Evolutionary conservation across 352 stramenopile genomes (phyloP), one percentile per base, ranked within the genome.

Genomic region (Globisporangium cystogenes): DNA sequence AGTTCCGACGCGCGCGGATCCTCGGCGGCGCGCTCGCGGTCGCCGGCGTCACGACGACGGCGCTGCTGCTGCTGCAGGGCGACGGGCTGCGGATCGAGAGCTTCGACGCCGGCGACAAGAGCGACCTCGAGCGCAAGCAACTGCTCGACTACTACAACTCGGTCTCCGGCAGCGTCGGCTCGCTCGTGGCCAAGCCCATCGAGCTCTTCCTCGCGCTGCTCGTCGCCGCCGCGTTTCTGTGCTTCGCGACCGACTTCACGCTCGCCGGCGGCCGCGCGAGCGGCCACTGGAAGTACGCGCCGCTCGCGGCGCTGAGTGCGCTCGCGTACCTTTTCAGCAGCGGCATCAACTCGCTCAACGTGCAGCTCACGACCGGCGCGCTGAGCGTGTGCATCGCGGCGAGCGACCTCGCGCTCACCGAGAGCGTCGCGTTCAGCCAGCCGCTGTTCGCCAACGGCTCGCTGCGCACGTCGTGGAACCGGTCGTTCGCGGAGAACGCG

Each of bases 331-430:
- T 55, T 16, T 55, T 60, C 20, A 50, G 29, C 37, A 60, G 50
- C 33, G 54, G 54, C 8, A 23, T 60, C 36, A 53, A 60, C 37
- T 31, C 54, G 18, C 37, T 60, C 23, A 59, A 59, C 45, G 46
- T 59, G 1, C 53, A 59, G 27, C 20, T 48, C n/a, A 5, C 7
- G 10, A 16, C 18, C 0, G 47, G 54, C 0, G 12, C 3, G 7
- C 5, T 60, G 21, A 15, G 0, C 1, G 0, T 18, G 0, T 8
- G 16, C 1, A 60, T 60, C 8, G 2, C 21, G 0, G 12, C 20
- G 0, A 1, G 35, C 4, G 54, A 60, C 14, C 20, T 60, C 2
- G 16, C 8, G 7, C 7, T 29, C 6, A 4, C 11, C 15, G 11
- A 47, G 10, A 24, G 12, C 11, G 20, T 24, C 8, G 14, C 18